Evolutionary conservation across 331 rosid species (phyloP).

Genomic region (Telfairia occidentalis): DNA sequence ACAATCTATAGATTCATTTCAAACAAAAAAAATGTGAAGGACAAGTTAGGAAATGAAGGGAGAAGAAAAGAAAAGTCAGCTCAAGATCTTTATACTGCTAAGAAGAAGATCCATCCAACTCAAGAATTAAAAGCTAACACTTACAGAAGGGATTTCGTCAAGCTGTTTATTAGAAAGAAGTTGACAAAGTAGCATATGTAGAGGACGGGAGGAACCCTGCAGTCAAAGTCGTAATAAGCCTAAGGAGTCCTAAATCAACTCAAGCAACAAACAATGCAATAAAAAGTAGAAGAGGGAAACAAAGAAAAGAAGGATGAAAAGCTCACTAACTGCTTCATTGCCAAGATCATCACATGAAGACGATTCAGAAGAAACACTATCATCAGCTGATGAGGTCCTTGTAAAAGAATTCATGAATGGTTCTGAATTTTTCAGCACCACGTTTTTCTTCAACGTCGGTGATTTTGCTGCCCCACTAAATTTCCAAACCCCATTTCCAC

Average conservation of each 20-base stretch:
- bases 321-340: constrained; percentile 48
- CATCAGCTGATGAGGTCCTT: constrained; percentile 33
- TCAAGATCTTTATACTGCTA: not conserved
- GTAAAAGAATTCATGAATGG: constrained; percentile 38
- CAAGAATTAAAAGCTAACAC: constrained; percentile 10
- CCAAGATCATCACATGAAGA: constrained; percentile 27
- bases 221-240: not conserved
- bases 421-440: constrained; percentile 52
- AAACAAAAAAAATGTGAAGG: not conserved
- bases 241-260: not conserved
- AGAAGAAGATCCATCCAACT: not conserved
- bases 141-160: constrained; percentile 83
- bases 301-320: constrained; percentile 10
- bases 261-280: not conserved
- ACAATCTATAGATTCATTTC: constrained; percentile 38
- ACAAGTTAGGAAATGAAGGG: constrained; percentile 2
- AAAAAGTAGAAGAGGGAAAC: constrained; percentile 8
- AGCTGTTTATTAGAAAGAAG: constrained; percentile 49
- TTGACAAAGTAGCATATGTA: constrained; percentile 47
- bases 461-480: constrained; percentile 38
- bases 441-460: constrained; percentile 27
- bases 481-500: constrained; percentile 63
- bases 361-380: constrained; percentile 32
- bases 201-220: constrained; percentile 49
- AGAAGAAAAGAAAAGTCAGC: constrained; percentile 1